Conservation (phyloP, 2,329 filamentous ascomycete genomes). For the Basipetospora sp. region DNA sequence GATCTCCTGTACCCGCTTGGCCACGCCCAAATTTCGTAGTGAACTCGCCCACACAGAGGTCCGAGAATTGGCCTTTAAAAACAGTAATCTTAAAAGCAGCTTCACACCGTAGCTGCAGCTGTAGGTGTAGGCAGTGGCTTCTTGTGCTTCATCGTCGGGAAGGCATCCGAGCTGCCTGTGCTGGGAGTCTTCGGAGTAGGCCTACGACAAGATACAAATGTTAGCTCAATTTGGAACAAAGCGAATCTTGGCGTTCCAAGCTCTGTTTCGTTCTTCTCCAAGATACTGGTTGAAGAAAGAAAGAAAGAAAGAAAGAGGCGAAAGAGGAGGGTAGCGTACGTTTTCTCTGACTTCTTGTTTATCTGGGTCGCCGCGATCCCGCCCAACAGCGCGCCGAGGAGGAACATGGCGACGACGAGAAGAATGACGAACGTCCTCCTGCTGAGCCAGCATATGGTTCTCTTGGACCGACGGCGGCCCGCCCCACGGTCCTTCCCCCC, state of each 20-base stretch:
- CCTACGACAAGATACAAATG: neutral
- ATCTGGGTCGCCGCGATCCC: slow-evolving; percentile 2
- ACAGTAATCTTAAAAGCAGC: too few species aligned
- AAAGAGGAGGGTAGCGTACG: neutral
- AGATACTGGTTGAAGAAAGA: too few species aligned
- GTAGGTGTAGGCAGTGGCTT: neutral
- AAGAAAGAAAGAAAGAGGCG: too few species aligned
- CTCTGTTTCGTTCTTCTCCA: too few species aligned
- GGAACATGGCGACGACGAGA: slow-evolving; percentile 1
- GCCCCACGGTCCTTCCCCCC: neutral
- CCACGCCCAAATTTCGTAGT: too few species aligned
- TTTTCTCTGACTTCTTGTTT: neutral
- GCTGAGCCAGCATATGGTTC: slow-evolving; percentile 3
- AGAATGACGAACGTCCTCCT: slow-evolving; percentile 1
- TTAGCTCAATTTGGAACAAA: neutral
- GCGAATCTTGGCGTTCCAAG: neutral
- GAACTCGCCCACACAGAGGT: too few species aligned
- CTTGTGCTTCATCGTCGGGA: slow-evolving; percentile 3
- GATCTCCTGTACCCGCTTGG: too few species aligned
- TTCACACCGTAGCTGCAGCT: too few species aligned
- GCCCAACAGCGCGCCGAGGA: slow-evolving; percentile 1
- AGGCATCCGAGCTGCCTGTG: neutral
- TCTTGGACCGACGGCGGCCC: neutral
- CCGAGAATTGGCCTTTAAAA: too few species aligned
- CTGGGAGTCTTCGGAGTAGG: neutral